Percentiles rank a stretch among this genome's conserved stretches.
Conservation (phyloP, 2,329 filamentous ascomycete genomes). For the Sporothrix euskadiensis region DNA sequence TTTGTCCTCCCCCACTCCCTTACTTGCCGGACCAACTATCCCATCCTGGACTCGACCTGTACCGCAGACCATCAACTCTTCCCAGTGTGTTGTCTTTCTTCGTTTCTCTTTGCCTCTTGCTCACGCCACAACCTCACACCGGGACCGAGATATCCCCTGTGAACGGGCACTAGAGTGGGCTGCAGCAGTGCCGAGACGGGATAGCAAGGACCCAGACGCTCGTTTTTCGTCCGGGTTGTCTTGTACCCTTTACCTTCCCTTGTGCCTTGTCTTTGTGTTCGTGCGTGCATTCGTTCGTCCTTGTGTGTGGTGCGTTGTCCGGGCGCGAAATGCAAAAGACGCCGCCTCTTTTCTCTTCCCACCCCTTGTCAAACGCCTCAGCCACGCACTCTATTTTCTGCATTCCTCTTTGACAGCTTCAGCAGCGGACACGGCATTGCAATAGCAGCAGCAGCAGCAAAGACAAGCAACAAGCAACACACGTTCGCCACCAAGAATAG, state of each 20-base stretch:
- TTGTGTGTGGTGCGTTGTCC: constrained; percentile 4
- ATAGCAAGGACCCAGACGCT: background rate
- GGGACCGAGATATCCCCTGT: constrained; percentile 7
- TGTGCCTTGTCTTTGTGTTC: background rate
- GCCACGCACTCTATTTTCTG: constrained; percentile 15
- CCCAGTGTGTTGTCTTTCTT: background rate
- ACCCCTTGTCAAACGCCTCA: constrained; percentile 6
- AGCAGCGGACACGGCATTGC: constrained; percentile 1
- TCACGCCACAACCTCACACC: background rate
- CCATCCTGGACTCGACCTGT: background rate
- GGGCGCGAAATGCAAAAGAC: constrained; percentile 5
- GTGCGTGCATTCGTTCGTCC: background rate
- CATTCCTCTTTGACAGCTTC: constrained; percentile 5
- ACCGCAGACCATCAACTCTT: background rate
- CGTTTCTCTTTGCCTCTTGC: background rate
- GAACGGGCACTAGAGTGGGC: background rate
- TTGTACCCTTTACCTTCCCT: background rate
- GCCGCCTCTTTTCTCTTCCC: background rate
- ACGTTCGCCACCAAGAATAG: background rate
- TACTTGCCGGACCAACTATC: background rate
- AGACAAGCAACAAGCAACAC: background rate
- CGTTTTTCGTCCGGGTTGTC: background rate
- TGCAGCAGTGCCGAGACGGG: background rate
- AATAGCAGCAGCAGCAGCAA: background rate
- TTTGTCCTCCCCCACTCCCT: constrained; percentile 1